These are phyloP conservation scores for Didymella exigua DNA, from an alignment of 2,329 filamentous ascomycete genomes.

Conservation along the genomic window DNA sequence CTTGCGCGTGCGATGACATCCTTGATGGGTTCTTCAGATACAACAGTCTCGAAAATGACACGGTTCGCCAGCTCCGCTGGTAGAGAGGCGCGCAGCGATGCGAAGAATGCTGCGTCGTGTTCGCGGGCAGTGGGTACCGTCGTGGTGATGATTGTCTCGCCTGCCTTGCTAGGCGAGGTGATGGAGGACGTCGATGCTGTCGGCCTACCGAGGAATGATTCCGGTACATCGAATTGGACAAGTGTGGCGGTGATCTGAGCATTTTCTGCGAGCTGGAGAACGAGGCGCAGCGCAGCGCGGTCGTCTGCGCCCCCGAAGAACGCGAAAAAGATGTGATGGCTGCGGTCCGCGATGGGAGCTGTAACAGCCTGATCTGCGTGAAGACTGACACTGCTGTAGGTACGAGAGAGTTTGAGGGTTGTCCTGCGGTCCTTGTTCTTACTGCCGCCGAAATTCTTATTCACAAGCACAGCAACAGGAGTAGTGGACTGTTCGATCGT, in stretches of 20 bases:
- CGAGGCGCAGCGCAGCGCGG: conserved; percentile 75
- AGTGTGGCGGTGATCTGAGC: conserved; percentile 79
- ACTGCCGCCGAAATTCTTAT: conserved; percentile 67
- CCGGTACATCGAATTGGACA: conserved; percentile 59
- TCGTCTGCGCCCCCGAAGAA: conserved; percentile 88
- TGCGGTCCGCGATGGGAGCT: conserved; percentile 66
- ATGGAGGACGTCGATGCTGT: conserved; percentile 11
- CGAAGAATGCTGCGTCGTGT: conserved; percentile 62
- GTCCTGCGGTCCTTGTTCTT: conserved; percentile 43
- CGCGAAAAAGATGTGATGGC: conserved; percentile 84
- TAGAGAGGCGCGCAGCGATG: conserved; percentile 62
- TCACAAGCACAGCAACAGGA: conserved; percentile 79
- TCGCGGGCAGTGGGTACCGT: conserved; percentile 36
- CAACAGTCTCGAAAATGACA: conserved; percentile 63
- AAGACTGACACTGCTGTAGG: conserved; percentile 49
- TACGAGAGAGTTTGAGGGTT: conserved; percentile 32
- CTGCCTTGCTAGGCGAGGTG: conserved; percentile 22
- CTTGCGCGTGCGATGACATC: conserved; percentile 61
- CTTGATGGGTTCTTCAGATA: conserved; percentile 41
- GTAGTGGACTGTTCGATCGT: conserved; percentile 68
- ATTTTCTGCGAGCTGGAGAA: conserved; percentile 83
- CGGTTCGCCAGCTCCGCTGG: conserved; percentile 57
- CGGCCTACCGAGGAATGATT: conserved; percentile 24
- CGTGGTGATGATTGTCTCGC: conserved; percentile 17
- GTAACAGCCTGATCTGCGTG: conserved; percentile 63